A percentile compares a stretch with the other conserved stretches of the same genome.
Conservation (phyloP, 495 filamentous ascomycete genomes). For the Poronia punctata region DNA sequence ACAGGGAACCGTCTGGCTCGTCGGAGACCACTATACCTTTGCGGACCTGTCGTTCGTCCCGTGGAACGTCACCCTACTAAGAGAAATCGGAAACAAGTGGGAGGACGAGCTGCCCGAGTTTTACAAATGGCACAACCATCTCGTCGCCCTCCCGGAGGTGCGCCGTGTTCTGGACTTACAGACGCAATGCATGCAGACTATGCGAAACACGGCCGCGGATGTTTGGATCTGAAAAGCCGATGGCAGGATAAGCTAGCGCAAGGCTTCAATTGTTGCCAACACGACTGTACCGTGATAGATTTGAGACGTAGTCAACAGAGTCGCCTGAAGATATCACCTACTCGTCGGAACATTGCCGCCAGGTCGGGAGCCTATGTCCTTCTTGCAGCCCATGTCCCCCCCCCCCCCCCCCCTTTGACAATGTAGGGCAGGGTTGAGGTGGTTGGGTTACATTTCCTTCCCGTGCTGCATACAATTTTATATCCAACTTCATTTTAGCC, state of each 20-base stretch:
- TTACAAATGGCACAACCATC: slow-evolving; percentile 30
- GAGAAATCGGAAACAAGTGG: slow-evolving; percentile 7
- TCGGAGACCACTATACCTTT: slow-evolving; percentile 51
- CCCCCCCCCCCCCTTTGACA: too few relatives aligned
- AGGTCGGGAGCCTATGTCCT: too few relatives aligned
- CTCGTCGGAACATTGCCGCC: too few relatives aligned
- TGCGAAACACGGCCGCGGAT: slow-evolving; percentile 10
- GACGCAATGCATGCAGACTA: slow-evolving; percentile 13
- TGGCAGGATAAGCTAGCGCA: neutral
- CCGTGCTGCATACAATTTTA: too few relatives aligned
- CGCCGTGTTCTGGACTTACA: slow-evolving; percentile 34
- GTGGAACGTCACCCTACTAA: slow-evolving; percentile 37
- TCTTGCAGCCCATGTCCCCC: too few relatives aligned
- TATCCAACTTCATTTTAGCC: too few relatives aligned
- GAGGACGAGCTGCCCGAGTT: slow-evolving; percentile 25
- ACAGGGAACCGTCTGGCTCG: slow-evolving; percentile 49
- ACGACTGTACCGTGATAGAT: too few relatives aligned
- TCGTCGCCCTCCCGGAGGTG: slow-evolving; percentile 30
- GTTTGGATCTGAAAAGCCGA: slow-evolving; percentile 8
- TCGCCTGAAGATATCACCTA: too few relatives aligned
- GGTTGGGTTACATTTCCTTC: too few relatives aligned
- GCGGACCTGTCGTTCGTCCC: slow-evolving; percentile 54
- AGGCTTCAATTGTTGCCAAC: too few relatives aligned
- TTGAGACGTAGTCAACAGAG: too few relatives aligned
- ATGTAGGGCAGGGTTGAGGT: too few relatives aligned